Evolutionary conservation across 306 rosid species (phyloP).

Genomic region (Notholithocarpus densiflorus): DNA sequence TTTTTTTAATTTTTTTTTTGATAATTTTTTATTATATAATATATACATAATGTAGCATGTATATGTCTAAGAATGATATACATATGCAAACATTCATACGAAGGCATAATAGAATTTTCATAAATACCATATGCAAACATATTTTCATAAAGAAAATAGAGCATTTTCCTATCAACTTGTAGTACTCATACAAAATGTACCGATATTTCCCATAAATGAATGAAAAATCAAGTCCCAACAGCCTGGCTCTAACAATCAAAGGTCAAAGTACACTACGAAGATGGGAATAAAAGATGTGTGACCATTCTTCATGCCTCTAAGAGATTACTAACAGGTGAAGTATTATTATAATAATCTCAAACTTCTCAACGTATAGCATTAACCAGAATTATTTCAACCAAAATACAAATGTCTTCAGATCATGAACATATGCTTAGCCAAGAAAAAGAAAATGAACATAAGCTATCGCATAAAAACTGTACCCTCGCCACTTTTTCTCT

Average conservation of each 20-base stretch:
- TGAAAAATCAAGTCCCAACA: not conserved
- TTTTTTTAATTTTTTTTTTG: not conserved
- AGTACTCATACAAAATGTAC: not conserved
- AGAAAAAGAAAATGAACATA: not conserved
- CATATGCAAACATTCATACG: not conserved
- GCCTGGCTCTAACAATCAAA: not conserved
- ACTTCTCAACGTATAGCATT: not conserved
- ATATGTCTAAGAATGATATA: not conserved
- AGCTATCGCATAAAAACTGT: constrained; percentile 27
- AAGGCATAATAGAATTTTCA: not conserved
- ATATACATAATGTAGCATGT: not conserved
- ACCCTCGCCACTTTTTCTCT: constrained; percentile 91
- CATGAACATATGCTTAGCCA: constrained; percentile 5
- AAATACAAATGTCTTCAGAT: not conserved
- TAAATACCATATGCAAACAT: not conserved
- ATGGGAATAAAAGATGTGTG: no score
- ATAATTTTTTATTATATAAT: not conserved
- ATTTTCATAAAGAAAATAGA: not conserved
- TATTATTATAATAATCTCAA: not conserved
- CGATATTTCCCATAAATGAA: not conserved
- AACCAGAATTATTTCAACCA: not conserved
- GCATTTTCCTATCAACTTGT: not conserved
- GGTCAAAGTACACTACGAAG: no score
- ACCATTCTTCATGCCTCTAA: no score
- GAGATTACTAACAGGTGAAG: not conserved